Base-by-base conservation (phyloP, 1,139 yeast genomes). In the Diutina scorzettiae region DNA sequence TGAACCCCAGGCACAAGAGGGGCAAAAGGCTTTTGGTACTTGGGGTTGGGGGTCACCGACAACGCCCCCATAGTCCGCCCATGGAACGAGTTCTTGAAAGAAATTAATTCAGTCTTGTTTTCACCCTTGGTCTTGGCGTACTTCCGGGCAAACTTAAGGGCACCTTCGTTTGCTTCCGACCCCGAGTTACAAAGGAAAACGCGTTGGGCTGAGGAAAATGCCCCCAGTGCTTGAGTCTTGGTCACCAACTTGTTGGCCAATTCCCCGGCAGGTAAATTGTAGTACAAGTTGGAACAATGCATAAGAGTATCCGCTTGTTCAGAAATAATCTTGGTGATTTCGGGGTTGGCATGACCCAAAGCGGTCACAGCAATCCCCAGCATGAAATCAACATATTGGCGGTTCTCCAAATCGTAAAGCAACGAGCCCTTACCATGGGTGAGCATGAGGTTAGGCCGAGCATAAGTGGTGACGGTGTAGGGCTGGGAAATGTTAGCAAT, bases 351-450 rank as follows among this genome's bases (percentile, higher is more conserved):
- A 59, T 91, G 98, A 3, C 98, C 98, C 48, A 91, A 66, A 1
- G 84, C 80, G n/a, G 96, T 89, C 14, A 91, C 98, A 1, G 98
- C 97, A 51, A 91, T 87, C 42, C 98, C 98, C 2, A 96, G 87
- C 2, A 89, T 80, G 61, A 91, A 89, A 58, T 91, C 98, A 43
- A 91, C 71, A 57, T 82, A 91, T 55, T 81, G 72, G 42, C 81
- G 68, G 53, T 83, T 73, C 54, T 83, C 89, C 43, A 82, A 63
- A 56, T 91, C 98, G 67, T 80, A 84, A 45, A 86, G 59, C 46
- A 70, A 63, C 12, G 86, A 72, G 4, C 94, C 95, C 53, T 79
- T 64, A 16, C 94, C 96, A 45, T 74, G 79, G 30, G 78, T 72
- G 47, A 80, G 66, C 9, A 79, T 82, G 44, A 84, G 58, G 43